Evolutionary conservation across 2,329 filamentous ascomycete species (phyloP), one percentile per base, ranked within the genome.

Genomic region (Macrophomina pseudophaseolina): DNA sequence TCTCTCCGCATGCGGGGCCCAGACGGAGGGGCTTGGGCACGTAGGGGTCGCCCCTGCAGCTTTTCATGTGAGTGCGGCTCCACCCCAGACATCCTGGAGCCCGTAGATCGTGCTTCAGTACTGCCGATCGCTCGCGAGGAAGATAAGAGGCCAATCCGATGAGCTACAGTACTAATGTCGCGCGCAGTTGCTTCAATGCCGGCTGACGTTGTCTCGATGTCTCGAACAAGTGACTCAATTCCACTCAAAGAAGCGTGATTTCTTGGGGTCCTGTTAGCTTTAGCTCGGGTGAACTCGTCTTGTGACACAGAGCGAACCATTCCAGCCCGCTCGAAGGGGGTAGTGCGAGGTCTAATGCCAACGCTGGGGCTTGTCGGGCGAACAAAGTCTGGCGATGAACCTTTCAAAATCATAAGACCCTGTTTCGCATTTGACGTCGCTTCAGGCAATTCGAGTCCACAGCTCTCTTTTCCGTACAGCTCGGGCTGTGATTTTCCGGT

Each of bases 21-120:
- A 38, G 30, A 12, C 18, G 54, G 42, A n/a, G 28, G 42, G 14
- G n/a, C 23, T 11, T 53, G 32, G 23, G 66, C 69, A 7, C 63
- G 64, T 44, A 64, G 69, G 23, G 66, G 44, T 66, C 9, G 71
- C 30, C 35, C 44, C 42, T 35, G 63, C 30, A 35, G 12, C 40
- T 58, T 48, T 23, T 9, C 35, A n/a, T 53, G 35, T 16, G 40
- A n/a, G 30, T 60, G 56, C 56, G 42, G 56, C 56, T 46, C 56
- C 6, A 33, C 40, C n/a, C 42, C 30, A 42, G 56, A 18, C 30
- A 16, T 30, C 12, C 40, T 48, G 40, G 28, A 46, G 56, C 14
- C 16, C 6, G 16, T 46, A 18, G 44, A 38, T 48, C 35, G 33
- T 30, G 49, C 30, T 64, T 33, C 35, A 54, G n/a, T 54, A 54